phyloP scores from a whole-genome alignment of 2,329 filamentous ascomycete species.

The Rosellinia necatrix region DNA sequence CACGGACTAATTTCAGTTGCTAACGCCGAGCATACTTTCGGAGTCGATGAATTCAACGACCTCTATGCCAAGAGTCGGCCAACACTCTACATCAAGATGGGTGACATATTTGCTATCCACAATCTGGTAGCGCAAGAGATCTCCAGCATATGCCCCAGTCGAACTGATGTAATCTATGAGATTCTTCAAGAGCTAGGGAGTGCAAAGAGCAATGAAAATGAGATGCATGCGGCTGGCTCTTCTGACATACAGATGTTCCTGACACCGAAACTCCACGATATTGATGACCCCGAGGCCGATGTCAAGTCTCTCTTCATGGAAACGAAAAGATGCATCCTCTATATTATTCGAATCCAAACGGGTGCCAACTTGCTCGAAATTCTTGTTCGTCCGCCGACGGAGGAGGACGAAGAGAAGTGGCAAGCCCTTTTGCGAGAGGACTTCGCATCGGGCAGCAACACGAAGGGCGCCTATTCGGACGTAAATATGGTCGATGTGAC shows the following conservation, averaged over 20 bases:
- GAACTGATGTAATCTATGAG: slow-evolving; percentile 88
- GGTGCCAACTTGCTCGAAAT: slow-evolving; percentile 94
- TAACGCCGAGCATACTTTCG: slow-evolving; percentile 88
- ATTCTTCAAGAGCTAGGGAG: slow-evolving; percentile 92
- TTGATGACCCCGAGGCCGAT: slow-evolving; percentile 91
- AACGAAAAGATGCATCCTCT: slow-evolving; percentile 94
- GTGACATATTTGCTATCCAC: slow-evolving; percentile 96
- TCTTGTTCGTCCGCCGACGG: slow-evolving; percentile 83
- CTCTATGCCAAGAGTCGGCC: slow-evolving; percentile 95
- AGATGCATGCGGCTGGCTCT: slow-evolving; percentile 84
- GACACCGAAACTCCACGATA: slow-evolving; percentile 84
- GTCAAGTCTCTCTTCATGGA: slow-evolving; percentile 96
- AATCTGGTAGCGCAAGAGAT: slow-evolving; percentile 83
- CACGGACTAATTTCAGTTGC: slow-evolving; percentile 79
- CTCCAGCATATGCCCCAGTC: slow-evolving; percentile 72
- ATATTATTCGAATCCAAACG: slow-evolving; percentile 96
- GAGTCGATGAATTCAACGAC: slow-evolving; percentile 99
- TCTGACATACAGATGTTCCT: slow-evolving; percentile 90
- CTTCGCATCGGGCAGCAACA: slow-evolving; percentile 68
- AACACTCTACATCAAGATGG: slow-evolving; percentile 98
- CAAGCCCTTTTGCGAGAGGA: slow-evolving; percentile 80
- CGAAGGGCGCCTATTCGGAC: slow-evolving; percentile 87
- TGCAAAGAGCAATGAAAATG: slow-evolving; percentile 93
- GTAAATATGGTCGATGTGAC: slow-evolving; percentile 87
- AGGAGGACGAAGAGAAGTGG: slow-evolving; percentile 92